Evolutionary conservation across 1,284 basidiomycete species (phyloP), one percentile per base, ranked within the genome.

Genomic region (Tylopilus sp.): DNA sequence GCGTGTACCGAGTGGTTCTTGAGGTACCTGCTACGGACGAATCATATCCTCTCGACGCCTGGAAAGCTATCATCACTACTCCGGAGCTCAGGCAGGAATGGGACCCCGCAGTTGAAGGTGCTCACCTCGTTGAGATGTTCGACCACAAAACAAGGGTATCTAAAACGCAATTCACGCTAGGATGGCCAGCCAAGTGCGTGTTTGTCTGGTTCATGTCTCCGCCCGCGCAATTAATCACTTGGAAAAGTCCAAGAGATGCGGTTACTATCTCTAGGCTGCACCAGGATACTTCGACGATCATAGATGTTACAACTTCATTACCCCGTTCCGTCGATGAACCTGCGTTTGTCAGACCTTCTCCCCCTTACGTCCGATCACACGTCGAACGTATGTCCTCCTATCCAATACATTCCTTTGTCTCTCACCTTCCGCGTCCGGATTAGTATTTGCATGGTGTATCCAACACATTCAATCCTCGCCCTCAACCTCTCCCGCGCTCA

Each of bases 281-380:
- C 59, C 79, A 84, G 55, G 91, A 95, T 67, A 71, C 84, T 26
- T 79, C 84, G 4, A 93, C 92, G 9, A 75, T 98, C 46, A 84
- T 99, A 68, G 89, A 96, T 68, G 86, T 98, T 46, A 86, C 95
- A 3, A 97, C 95, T 4, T 97, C 95, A n/a, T 75, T 99, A 18
- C 96, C 96, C 46, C 86, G 93, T 35, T 94, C 92, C 30, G 67
- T 79, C 25, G 93, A 98, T 61, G 95, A 97, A 62, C 96, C 97
- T 1, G 82, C 88, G 15, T 99, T 95, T 67, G 76, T 99, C 40
- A 81, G 95, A 54, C 94, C 96, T 0, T 86, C 92, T 3, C 96
- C 96, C 7, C 96, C 96, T 11, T 96, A 89, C 65, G 94, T 99
- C 35, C 81, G 97, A 56, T 96, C 96, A 2, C 81, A 94, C 59